Conservation (phyloP, 1,139 yeast species). For the Hyphopichia wangnamkhiaoensis region DNA sequence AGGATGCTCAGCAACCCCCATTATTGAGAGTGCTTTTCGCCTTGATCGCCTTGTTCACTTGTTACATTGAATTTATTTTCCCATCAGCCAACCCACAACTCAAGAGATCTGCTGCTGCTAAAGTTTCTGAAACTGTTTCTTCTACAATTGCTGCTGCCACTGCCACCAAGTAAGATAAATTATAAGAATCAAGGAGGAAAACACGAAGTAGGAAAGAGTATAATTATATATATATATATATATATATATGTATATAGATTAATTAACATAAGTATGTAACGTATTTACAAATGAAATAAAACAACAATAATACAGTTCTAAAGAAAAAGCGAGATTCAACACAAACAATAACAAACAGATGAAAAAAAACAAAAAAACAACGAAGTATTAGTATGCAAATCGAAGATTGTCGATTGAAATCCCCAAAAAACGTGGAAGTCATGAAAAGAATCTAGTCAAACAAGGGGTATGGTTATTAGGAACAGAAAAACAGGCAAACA, state of each 20-base stretch:
- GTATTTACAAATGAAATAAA: background rate
- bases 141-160: constrained; percentile 20
- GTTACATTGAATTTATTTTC: constrained; percentile 53
- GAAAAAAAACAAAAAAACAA: background rate
- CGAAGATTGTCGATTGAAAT: no score
- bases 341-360: background rate
- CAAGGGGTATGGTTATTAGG: background rate
- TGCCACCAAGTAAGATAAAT: no score
- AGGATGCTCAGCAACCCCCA: constrained; percentile 36
- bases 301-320: constrained; percentile 3
- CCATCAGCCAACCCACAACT: constrained; percentile 35
- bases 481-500: background rate
- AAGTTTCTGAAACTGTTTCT: constrained; percentile 15
- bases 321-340: background rate
- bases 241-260: constrained; percentile 1
- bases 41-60: constrained; percentile 46
- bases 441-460: background rate
- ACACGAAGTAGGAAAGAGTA: no score
- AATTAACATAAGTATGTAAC: background rate
- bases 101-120: constrained; percentile 22
- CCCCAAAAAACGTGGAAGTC: background rate
- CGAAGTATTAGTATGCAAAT: no score
- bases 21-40: constrained; percentile 49
- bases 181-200: no score
- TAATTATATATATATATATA: no score